Conservation (phyloP, 139 green algal genomes). For the Chlorokybus atmophyticus region DNA sequence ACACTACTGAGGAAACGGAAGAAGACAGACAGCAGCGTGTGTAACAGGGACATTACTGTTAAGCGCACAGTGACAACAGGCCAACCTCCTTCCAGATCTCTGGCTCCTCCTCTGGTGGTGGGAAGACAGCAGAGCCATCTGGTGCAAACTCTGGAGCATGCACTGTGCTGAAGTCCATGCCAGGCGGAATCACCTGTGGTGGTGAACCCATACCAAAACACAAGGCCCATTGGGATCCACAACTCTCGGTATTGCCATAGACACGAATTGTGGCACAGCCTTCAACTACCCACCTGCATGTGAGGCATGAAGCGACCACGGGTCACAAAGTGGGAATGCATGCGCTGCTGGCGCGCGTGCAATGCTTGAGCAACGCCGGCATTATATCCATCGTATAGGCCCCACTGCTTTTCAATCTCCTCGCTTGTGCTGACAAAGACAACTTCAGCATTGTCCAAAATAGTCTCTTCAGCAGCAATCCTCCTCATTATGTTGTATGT, state of each 20-base stretch:
- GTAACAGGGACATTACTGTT: too few species aligned
- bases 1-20: too few species aligned
- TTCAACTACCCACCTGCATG: constrained; percentile 61
- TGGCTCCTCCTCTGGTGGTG: too few species aligned
- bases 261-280: too few species aligned
- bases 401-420: constrained; percentile 88
- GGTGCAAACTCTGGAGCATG: constrained; percentile 1
- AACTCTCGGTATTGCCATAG: too few species aligned
- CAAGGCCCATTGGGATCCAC: too few species aligned
- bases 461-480: constrained; percentile 84
- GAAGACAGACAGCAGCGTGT: too few species aligned
- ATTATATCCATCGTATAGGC: constrained; percentile 76
- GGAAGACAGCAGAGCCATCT: constrained; percentile 4
- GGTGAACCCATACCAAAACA: too few species aligned
- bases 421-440: constrained; percentile 82
- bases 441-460: constrained; percentile 61
- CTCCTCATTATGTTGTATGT: constrained; percentile 73
- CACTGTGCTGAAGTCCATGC: constrained; percentile 57
- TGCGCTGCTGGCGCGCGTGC: constrained; percentile 7
- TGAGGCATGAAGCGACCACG: constrained; percentile 63
- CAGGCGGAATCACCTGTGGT: constrained; percentile 62
- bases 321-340: constrained; percentile 30
- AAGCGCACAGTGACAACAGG: too few species aligned
- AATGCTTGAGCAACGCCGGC: constrained; percentile 36
- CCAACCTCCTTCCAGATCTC: too few species aligned